These are phyloP conservation scores for Rhizopus arrhizus DNA, from an alignment of 371 early-diverging fungal species.

Conservation along the genomic window DNA sequence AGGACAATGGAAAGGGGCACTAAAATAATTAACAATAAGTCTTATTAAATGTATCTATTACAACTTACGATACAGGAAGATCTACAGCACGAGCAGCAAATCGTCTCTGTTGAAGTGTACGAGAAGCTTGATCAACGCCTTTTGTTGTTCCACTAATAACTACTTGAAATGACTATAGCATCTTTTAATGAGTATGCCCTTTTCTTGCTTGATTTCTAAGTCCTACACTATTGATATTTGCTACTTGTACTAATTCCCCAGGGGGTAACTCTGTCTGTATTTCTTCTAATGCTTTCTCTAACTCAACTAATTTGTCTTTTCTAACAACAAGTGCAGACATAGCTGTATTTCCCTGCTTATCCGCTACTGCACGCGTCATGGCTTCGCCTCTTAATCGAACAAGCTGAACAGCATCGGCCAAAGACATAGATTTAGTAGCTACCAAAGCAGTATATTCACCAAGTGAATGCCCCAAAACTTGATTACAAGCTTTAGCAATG, in stretches of 20 bases:
- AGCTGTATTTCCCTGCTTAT: slow-evolving; percentile 67
- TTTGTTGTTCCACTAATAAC: slow-evolving; percentile 88
- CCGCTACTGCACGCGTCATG: slow-evolving; percentile 81
- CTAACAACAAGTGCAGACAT: slow-evolving; percentile 90
- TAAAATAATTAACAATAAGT: slow-evolving; percentile 12
- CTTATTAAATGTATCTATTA: too few relatives aligned
- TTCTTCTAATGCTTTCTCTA: slow-evolving; percentile 68
- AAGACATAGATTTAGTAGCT: slow-evolving; percentile 73
- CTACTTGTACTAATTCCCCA: slow-evolving; percentile 77
- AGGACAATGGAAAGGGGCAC: slow-evolving; percentile 93
- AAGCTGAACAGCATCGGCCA: slow-evolving; percentile 81
- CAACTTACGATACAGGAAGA: slow-evolving; percentile 86
- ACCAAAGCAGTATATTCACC: slow-evolving; percentile 95
- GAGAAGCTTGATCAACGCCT: slow-evolving; percentile 87
- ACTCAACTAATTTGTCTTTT: slow-evolving; percentile 68
- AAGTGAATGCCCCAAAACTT: slow-evolving; percentile 89
- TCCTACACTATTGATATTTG: slow-evolving; percentile 85
- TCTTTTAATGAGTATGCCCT: background rate
- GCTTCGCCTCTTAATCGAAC: slow-evolving; percentile 84
- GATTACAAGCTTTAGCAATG: slow-evolving; percentile 68
- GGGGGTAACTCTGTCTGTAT: slow-evolving; percentile 61
- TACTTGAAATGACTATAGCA: slow-evolving; percentile 68
- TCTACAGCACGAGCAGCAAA: slow-evolving; percentile 86
- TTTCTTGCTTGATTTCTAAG: background rate
- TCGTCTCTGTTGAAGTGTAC: slow-evolving; percentile 72